Evolutionary conservation across 2,329 filamentous ascomycete species (phyloP).

Genomic region (Xylaria sp.): DNA sequence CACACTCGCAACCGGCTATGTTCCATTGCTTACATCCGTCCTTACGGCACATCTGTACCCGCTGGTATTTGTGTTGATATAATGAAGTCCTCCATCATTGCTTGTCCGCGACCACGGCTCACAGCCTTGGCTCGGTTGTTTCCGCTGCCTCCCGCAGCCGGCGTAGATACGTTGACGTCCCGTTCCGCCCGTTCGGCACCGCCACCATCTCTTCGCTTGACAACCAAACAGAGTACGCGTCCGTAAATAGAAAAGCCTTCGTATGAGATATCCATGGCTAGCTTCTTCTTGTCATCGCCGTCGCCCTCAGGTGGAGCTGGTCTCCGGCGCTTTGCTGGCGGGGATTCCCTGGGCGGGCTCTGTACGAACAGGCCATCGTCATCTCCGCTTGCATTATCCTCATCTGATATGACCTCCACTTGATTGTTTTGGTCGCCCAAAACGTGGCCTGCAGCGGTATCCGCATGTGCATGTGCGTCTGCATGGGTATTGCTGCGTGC

Average conservation of each 20-base stretch:
- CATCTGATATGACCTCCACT: constrained; percentile 53
- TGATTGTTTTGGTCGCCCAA: constrained; percentile 47
- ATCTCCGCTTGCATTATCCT: constrained; percentile 50
- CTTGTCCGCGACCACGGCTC: constrained; percentile 61
- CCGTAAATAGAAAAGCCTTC: constrained; percentile 97
- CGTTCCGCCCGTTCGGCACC: constrained; percentile 52
- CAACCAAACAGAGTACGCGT: constrained; percentile 88
- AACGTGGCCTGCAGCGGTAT: constrained; percentile 35
- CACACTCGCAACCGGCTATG: constrained; percentile 23
- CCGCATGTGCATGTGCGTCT: constrained; percentile 36
- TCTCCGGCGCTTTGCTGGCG: constrained; percentile 59
- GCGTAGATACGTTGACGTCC: constrained; percentile 43
- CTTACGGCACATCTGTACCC: constrained; percentile 49
- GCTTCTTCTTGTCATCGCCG: constrained; percentile 86
- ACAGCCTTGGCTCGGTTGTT: constrained; percentile 44
- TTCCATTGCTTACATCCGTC: constrained; percentile 25
- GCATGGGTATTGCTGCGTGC: constrained; percentile 46
- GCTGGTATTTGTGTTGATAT: constrained; percentile 75
- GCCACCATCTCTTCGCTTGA: constrained; percentile 75
- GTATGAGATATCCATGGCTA: constrained; percentile 85
- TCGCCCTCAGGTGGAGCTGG: constrained; percentile 50
- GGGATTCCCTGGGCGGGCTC: constrained; percentile 52
- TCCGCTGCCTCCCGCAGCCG: constrained; percentile 47
- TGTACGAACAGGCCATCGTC: constrained; percentile 48
- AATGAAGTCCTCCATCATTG: constrained; percentile 87